Evolutionary conservation across 1,284 basidiomycete species (phyloP).

Genomic region (Hypsizygus ulmarius): DNA sequence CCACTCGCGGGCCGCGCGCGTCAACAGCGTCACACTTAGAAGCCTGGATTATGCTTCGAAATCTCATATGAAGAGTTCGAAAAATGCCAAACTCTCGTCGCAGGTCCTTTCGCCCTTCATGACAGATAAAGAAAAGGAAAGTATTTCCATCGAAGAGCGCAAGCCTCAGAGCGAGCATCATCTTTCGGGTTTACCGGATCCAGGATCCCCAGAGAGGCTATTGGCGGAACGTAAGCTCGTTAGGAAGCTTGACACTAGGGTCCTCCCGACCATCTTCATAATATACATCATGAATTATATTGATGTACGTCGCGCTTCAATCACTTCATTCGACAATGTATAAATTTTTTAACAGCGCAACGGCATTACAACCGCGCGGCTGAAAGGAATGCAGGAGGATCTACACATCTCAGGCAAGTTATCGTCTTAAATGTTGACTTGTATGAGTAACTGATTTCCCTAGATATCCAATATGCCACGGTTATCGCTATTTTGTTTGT

Average conservation of each 20-base stretch:
- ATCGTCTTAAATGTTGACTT: neutral
- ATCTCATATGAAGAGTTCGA: neutral
- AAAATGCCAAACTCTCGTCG: neutral
- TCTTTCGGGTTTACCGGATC: constrained; percentile 13
- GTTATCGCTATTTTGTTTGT: constrained; percentile 59
- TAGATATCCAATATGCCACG: constrained; percentile 61
- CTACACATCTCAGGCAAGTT: constrained; percentile 44
- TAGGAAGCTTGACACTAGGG: constrained; percentile 55
- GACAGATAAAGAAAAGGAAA: constrained; percentile 18
- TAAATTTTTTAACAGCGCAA: constrained; percentile 43
- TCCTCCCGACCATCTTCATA: constrained; percentile 58
- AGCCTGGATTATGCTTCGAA: neutral
- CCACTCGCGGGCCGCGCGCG: no score
- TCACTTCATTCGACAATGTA: neutral
- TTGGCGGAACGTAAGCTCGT: constrained; percentile 41
- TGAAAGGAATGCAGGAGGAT: constrained; percentile 62
- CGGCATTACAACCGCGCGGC: constrained; percentile 55
- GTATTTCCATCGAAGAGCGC: constrained; percentile 15
- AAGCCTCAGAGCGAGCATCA: constrained; percentile 3
- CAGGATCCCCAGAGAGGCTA: constrained; percentile 23
- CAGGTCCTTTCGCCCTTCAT: constrained; percentile 1
- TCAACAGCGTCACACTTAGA: neutral
- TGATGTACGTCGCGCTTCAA: constrained; percentile 42
- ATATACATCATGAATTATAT: constrained; percentile 73
- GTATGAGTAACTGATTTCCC: neutral